Conservation (phyloP, 768 basidiomycete species). For the Leccinellum luteum region DNA sequence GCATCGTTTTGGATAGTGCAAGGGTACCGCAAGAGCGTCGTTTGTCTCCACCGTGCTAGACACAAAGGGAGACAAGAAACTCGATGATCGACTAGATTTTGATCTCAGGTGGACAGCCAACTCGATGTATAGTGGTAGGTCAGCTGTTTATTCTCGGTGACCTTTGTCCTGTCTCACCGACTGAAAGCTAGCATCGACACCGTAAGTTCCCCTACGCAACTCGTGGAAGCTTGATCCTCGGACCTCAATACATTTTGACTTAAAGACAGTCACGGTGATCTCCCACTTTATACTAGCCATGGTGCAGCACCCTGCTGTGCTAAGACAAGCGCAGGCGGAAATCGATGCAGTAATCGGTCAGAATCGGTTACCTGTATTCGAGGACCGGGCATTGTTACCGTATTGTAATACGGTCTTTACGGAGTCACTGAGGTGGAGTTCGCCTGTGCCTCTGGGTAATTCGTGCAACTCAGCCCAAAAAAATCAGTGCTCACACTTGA, state of each 20-base stretch:
- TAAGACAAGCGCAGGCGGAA: constrained; percentile 60
- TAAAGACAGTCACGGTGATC: constrained; percentile 47
- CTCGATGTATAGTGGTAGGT: constrained; percentile 63
- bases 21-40: constrained; percentile 38
- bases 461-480: neutral
- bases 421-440: constrained; percentile 56
- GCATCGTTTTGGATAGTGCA: constrained; percentile 21
- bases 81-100: constrained; percentile 45
- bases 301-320: constrained; percentile 55
- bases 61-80: neutral
- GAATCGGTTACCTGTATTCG: constrained; percentile 55
- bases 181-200: constrained; percentile 56
- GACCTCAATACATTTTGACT: constrained; percentile 18
- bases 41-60: constrained; percentile 55
- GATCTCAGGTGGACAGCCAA: constrained; percentile 83
- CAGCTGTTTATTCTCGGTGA: neutral
- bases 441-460: constrained; percentile 57
- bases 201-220: constrained; percentile 31
- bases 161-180: neutral
- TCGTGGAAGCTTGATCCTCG: neutral
- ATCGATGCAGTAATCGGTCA: constrained; percentile 49
- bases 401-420: constrained; percentile 57
- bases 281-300: constrained; percentile 67
- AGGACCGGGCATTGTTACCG: constrained; percentile 53
- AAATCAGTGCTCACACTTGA: neutral